Evolutionary conservation across 495 filamentous ascomycete genomes (phyloP), one percentile per base, ranked within the genome.

Genomic region (Geoglossum glabrum): DNA sequence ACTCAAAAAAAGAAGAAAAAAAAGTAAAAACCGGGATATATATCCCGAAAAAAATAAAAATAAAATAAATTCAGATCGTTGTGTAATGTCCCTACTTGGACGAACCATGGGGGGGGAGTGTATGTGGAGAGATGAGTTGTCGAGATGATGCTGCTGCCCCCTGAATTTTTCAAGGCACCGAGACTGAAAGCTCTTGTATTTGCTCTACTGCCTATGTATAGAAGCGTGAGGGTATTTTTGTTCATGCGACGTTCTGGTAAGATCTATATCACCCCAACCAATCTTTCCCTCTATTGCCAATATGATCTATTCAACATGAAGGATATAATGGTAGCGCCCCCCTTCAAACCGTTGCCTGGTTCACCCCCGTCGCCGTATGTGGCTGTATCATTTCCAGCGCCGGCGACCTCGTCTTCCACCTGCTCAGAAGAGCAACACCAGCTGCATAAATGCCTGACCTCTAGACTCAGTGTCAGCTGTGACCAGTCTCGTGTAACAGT

Each of bases 51-150:
- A 34, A 34, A 34, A 34, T 11, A 34, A 5, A 34, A 11, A 34
- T 34, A 34, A 34, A 11, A 34, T 34, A 34, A 34, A 34, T 34
- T 34, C 31, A 34, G 31, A 34, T 34, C 31, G 11, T 34, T 34
- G 31, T 34, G 31, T 34, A 34, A 11, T 34, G 31, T 34, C 31
- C 31, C 31, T 34, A 34, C 31, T 11, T 34, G n/a, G n/a, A n/a
- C n/a, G n/a, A n/a, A n/a, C n/a, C n/a, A n/a, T n/a, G n/a, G n/a
- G n/a, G n/a, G n/a, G n/a, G n/a, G n/a, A 17, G 72, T 81, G 31
- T 95, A 90, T 59, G 69, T 90, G 31, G 85, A 95, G 69, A 80
- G 83, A 0, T 86, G 83, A 79, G 77, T 87, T 0, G 82, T 85
- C 4, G 64, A 73, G 15, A 76, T 83, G 52, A 87, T 88, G 2